A percentile compares a stretch with the other conserved stretches of the same genome.
Conservation (phyloP, 352 stramenopile genomes). For the Phytopythium boreale region DNA sequence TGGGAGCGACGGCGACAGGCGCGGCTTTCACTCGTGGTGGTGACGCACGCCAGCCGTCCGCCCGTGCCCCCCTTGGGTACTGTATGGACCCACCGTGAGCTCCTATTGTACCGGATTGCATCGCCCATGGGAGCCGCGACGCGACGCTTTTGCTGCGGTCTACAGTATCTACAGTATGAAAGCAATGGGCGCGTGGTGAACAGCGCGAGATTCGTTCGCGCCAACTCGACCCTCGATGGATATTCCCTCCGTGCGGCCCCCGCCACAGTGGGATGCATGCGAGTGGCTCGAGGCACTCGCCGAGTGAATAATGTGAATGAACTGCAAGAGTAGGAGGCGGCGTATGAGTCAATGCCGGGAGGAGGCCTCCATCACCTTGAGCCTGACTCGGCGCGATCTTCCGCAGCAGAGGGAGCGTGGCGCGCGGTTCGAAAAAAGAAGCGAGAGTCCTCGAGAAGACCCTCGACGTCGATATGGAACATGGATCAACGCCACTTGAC, state of each 20-base stretch:
- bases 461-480: too few species aligned
- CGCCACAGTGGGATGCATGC: background rate
- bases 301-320: too few species aligned
- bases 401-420: background rate
- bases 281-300: background rate
- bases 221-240: too few species aligned
- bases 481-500: background rate
- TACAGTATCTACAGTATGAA: too few species aligned
- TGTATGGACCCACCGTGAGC: too few species aligned
- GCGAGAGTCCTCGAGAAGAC: background rate
- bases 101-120: background rate
- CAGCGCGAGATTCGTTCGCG: background rate
- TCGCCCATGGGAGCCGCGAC: background rate
- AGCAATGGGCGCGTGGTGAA: too few species aligned
- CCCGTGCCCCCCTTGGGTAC: too few species aligned
- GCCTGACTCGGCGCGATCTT: background rate
- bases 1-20: conserved; percentile 1
- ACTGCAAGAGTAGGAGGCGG: too few species aligned
- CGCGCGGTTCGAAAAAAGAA: conserved; percentile 5
- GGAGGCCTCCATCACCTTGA: too few species aligned
- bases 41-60: background rate
- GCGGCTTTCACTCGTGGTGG: background rate
- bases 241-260: background rate
- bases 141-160: too few species aligned
- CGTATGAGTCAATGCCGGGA: too few species aligned